Evolutionary conservation across 2,329 filamentous ascomycete genomes (phyloP), one percentile per base, ranked within the genome.

Genomic region (Neobulgaria alba): DNA sequence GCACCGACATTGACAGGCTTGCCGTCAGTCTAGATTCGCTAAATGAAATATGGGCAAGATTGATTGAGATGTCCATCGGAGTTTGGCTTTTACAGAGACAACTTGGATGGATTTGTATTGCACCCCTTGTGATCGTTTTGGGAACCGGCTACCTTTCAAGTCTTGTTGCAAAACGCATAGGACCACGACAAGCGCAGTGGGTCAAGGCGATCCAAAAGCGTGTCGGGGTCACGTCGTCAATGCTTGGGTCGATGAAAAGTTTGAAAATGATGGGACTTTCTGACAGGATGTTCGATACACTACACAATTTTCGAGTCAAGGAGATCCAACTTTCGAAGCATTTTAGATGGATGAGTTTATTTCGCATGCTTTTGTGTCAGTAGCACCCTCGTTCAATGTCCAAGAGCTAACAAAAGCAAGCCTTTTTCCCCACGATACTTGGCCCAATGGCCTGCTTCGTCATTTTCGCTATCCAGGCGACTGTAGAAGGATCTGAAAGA

Each of bases 311-410:
- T 8, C 37, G 51, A 32, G 23, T 43, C n/a, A 36, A 42, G 4
- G 51, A 54, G 29, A 23, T 50, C 3, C 26, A 46, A 23, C 30
- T 48, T 2, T 43, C 46, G 4, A 46, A 42, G 18, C 41, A 37
- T 7, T 54, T 43, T 23, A 31, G 48, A 33, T 30, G 43, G 10
- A 42, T 51, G 42, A 33, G 38, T 16, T 9, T 49, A 17, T 48
- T 41, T 41, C 33, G 46, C 31, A 42, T 45, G 41, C 23, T 49
- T 16, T 32, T 51, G 29, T 45, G 46, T 48, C 20, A 19, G 46
- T 36, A 32, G 10, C 14, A 9, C 8, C 19, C 8, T 3, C 8
- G 20, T 10, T 46, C 41, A 3, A 95, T 94, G 58, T 79, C 95
- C 36, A 5, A 18, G 14, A 18, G 36, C 41, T 39, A 33, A 32